phyloP scores from a whole-genome alignment of 306 rosid genomes.

The Quercus agrifolia region DNA sequence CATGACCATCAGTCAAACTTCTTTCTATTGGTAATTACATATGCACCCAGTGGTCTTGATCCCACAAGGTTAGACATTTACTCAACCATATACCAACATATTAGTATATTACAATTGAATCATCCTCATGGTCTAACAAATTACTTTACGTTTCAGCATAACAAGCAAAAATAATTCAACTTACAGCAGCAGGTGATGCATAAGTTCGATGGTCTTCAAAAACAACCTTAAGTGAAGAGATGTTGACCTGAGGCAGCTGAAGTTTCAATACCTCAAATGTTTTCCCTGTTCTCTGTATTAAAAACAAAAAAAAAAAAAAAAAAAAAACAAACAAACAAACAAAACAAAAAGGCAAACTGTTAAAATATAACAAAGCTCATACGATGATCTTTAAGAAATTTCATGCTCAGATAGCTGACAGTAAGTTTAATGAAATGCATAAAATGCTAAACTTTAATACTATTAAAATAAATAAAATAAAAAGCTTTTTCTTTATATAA shows the following conservation, averaged over 20 bases:
- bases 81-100: background rate
- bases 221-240: constrained; percentile 72
- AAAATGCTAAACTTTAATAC: background rate
- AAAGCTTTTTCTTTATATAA: background rate
- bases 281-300: constrained; percentile 73
- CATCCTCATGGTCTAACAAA: constrained; percentile 16
- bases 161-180: constrained; percentile 30
- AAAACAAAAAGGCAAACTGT: background rate
- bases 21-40: no score
- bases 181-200: constrained; percentile 87
- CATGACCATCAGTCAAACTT: no score
- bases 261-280: constrained; percentile 76
- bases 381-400: background rate
- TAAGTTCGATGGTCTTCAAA: constrained; percentile 93
- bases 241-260: constrained; percentile 77
- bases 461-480: background rate
- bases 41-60: no score
- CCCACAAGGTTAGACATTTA: no score
- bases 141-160: background rate
- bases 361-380: background rate
- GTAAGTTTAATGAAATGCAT: background rate
- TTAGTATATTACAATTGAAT: constrained; percentile 13
- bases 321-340: background rate
- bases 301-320: constrained; percentile 6
- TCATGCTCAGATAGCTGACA: background rate